Base-by-base conservation (phyloP, 1,139 yeast genomes). In the Saccharomyces hybrid region DNA sequence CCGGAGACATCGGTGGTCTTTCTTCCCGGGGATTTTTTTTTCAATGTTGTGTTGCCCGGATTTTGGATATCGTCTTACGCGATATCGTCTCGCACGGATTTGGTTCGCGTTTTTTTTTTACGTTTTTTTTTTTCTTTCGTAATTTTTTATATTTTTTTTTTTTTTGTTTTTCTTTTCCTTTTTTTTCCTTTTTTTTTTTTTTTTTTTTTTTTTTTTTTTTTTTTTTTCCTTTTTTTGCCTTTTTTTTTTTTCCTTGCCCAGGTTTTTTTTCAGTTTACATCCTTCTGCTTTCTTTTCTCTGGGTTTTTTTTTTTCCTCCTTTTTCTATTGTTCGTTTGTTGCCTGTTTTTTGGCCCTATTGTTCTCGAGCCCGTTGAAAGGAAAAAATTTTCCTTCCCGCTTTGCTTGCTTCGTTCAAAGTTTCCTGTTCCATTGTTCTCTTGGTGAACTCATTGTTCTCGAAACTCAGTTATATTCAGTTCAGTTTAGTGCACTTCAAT, bases 391-490 rank as follows among this genome's bases (percentile, higher is more conserved):
- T 16, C 44, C 21, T 16, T 38, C 44, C 44, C 19, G 26, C 44
- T 19, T 38, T 38, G 24, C 26, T 16, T 38, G 16, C 26, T 38
- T 38, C 44, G 44, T 38, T 38, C 44, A 38, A 16, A 38, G 44
- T 38, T 38, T 38, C 44, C 44, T 38, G 19, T 16, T 38, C 44
- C n/a, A 38, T 38, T 38, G 44, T 38, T 38, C 11, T 38, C 44
- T 19, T 19, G 44, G 24, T 19, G 24, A 38, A 38, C 44, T 19
- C 44, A 38, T 38, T 38, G 44, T 38, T 38, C 24, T 38, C 44
- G 24, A 26, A 38, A 38, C 26, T 38, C 44, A 29, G 47, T 31
- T 48, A 34, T 51, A 12, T 50, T 48, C 26, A 47, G 26, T 42
- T 38, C 8, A 42, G 31, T n/a, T 21, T 28, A 21, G 21, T 19